Conservation (phyloP, 352 stramenopile genomes). For the Pythium aphanidermatum region DNA sequence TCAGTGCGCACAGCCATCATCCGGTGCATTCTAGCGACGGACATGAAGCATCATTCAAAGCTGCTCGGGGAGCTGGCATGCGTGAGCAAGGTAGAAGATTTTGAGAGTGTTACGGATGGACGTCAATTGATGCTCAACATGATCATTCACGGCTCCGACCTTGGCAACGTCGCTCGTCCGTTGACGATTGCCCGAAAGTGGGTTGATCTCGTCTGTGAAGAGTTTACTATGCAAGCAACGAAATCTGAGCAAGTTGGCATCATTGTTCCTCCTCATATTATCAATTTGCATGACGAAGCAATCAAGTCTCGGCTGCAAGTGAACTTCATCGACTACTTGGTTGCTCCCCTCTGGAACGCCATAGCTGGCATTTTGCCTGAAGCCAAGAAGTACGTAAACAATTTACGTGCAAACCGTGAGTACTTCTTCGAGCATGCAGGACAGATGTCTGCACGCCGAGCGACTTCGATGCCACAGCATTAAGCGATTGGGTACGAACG, state of each 20-base stretch:
- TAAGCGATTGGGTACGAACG: neutral
- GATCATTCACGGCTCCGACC: constrained; percentile 75
- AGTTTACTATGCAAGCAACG: constrained; percentile 73
- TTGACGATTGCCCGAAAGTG: constrained; percentile 47
- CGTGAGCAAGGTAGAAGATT: constrained; percentile 37
- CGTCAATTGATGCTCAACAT: constrained; percentile 76
- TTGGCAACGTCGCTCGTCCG: constrained; percentile 53
- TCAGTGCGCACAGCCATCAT: constrained; percentile 57
- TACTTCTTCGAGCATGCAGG: constrained; percentile 63
- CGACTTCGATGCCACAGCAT: constrained; percentile 20
- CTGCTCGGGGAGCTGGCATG: constrained; percentile 45
- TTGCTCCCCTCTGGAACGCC: constrained; percentile 60
- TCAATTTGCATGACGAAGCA: constrained; percentile 65
- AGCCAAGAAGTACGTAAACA: constrained; percentile 36
- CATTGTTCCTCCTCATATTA: constrained; percentile 63
- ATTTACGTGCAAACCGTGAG: constrained; percentile 50
- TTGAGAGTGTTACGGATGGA: constrained; percentile 52
- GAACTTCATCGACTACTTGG: constrained; percentile 85
- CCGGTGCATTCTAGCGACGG: constrained; percentile 69
- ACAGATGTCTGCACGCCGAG: constrained; percentile 34
- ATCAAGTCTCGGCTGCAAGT: constrained; percentile 62
- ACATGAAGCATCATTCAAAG: constrained; percentile 83
- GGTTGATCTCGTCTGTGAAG: constrained; percentile 65
- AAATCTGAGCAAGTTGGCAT: constrained; percentile 50
- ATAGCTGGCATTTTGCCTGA: constrained; percentile 55